Percentiles rank a stretch among this genome's conserved stretches.
Conservation (phyloP, 164 flowering plant genomes). For the Annona squamosa region DNA sequence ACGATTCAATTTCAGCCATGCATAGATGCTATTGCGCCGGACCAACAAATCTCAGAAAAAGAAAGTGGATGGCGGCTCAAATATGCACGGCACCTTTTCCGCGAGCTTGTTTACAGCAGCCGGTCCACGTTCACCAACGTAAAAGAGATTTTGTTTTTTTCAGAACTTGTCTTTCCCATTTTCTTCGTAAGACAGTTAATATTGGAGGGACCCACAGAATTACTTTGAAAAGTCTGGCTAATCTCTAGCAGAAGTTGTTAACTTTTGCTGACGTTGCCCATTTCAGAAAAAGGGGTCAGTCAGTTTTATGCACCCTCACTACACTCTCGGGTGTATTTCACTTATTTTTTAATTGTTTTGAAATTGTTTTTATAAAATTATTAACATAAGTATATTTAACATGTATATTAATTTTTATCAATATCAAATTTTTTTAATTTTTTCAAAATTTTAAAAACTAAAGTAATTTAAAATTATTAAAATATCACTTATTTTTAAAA, state of each 20-base stretch:
- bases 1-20: neutral
- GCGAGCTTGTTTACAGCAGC: conserved; percentile 1
- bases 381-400: too few relatives aligned
- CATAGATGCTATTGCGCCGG: neutral
- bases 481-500: too few relatives aligned
- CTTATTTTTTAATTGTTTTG: too few relatives aligned
- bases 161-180: neutral
- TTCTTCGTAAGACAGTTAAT: neutral
- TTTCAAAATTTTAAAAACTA: too few relatives aligned
- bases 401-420: too few relatives aligned
- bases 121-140: neutral
- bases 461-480: too few relatives aligned
- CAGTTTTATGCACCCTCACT: too few relatives aligned
- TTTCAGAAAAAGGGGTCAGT: neutral
- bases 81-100: neutral
- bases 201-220: neutral
- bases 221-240: neutral
- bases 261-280: neutral
- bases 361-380: too few relatives aligned
- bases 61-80: neutral
- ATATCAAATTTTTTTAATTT: too few relatives aligned
- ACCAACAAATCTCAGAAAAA: neutral
- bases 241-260: neutral
- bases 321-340: too few relatives aligned
- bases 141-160: neutral